Base-by-base conservation (phyloP, 192 early-diverging fungal species). In the Backusella sp. region DNA sequence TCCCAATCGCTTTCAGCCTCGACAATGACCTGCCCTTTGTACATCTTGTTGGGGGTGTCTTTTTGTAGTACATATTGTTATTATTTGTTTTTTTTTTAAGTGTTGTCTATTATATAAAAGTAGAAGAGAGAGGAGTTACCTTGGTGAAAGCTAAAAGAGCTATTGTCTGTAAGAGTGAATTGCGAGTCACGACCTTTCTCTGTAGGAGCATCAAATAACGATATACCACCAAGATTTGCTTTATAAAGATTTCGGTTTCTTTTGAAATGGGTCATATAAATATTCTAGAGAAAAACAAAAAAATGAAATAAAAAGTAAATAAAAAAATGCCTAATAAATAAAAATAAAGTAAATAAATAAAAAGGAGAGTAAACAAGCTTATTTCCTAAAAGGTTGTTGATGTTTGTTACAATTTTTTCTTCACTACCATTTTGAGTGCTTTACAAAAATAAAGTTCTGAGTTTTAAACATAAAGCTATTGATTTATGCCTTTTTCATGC, bases 1-100 rank as follows among this genome's bases (percentile, higher is more conserved):
- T 77, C 76, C 68, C 34, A 77, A 72, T 77, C 76, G 34, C 34
- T 59, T 44, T 72, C 70, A 37, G 17, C 9, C 12, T 72, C 70
- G 6, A 35, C 15, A 21, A 62, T 32, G 72, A 73, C n/a, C 62
- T 56, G 37, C 41, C 35, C 35, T 69, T 39, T 39, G 37, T 23
- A 28, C 21, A 62, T 59, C 53, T 59, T 59, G 9, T 59, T 59
- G 9, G 53, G 53, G 6, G 53, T 23, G 23, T 23, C 53, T 59
- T 59, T 32, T 66, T 34, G 19, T 17, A 17, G 5, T 28, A 19
- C 28, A 66, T 28, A 32, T 34, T 32, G 3, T 32, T 32, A 32
- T 32, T 32, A 32, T 32, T 32, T 32, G 32, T 32, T 32, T 32
- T 32, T 32, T 32, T 32, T 32, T 32, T 2, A 32, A 32, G 32